These are phyloP conservation scores for Botryotinia narcissicola DNA, from an alignment of 2,329 filamentous ascomycete genomes.

Conservation along the genomic window DNA sequence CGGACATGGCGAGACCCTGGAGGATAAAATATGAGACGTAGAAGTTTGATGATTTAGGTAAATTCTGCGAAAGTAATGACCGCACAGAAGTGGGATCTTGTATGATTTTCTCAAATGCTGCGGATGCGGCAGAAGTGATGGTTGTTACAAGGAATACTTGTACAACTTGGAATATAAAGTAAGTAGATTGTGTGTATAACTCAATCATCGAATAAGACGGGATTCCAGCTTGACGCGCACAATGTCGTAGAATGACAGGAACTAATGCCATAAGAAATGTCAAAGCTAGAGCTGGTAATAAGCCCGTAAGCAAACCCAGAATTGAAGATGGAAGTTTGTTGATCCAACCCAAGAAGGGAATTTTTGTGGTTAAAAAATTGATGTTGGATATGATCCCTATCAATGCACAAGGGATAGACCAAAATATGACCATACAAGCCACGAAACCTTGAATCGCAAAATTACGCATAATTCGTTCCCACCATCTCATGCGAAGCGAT, in stretches of 20 bases:
- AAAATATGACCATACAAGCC: slow-evolving; percentile 60
- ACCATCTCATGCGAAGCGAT: slow-evolving; percentile 63
- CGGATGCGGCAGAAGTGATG: slow-evolving; percentile 58
- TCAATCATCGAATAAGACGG: slow-evolving; percentile 60
- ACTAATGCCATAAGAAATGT: slow-evolving; percentile 60
- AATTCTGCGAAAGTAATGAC: slow-evolving; percentile 51
- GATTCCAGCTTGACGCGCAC: slow-evolving; percentile 58
- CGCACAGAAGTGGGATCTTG: slow-evolving; percentile 49
- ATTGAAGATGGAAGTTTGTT: slow-evolving; percentile 53
- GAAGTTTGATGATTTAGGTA: slow-evolving; percentile 64
- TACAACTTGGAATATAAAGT: slow-evolving; percentile 62
- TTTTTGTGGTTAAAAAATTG: slow-evolving; percentile 50
- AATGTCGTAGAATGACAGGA: slow-evolving; percentile 58
- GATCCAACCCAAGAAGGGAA: slow-evolving; percentile 58
- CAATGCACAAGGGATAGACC: slow-evolving; percentile 65
- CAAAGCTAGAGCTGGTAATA: slow-evolving; percentile 59
- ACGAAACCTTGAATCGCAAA: slow-evolving; percentile 52
- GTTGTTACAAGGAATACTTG: slow-evolving; percentile 70
- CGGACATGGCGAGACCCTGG: slow-evolving; percentile 62
- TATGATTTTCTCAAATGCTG: slow-evolving; percentile 52
- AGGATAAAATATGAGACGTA: slow-evolving; percentile 68
- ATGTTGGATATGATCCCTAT: slow-evolving; percentile 66
- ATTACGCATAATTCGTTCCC: slow-evolving; percentile 57
- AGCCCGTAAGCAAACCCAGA: slow-evolving; percentile 59
- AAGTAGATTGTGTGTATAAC: slow-evolving; percentile 60